Evolutionary conservation across 805 yeast genomes (phyloP).

Genomic region (Lipomyces orientalis): DNA sequence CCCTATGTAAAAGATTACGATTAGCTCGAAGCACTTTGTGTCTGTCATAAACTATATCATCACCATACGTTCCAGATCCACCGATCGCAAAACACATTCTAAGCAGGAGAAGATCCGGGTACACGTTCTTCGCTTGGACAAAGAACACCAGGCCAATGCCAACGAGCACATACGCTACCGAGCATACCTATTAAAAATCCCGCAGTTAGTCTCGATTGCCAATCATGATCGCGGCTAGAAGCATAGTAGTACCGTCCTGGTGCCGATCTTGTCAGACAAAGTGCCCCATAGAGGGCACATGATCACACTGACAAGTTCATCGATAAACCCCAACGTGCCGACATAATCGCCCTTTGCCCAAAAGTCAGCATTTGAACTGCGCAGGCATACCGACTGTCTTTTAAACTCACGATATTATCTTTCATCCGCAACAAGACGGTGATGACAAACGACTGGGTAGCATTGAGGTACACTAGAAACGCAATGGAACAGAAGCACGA

Average conservation of each 20-base stretch:
- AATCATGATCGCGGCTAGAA: neutral
- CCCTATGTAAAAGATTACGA: conserved; percentile 39
- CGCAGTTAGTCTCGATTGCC: neutral
- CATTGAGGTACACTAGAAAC: conserved; percentile 51
- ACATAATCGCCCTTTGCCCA: conserved; percentile 50
- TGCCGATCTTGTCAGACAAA: conserved; percentile 64
- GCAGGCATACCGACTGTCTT: neutral
- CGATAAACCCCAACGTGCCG: conserved; percentile 60
- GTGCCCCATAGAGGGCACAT: conserved; percentile 69
- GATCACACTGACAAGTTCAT: conserved; percentile 61
- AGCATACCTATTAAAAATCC: conserved; percentile 39
- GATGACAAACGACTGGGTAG: conserved; percentile 54
- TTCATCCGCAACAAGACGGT: conserved; percentile 47
- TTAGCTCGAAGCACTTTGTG: neutral
- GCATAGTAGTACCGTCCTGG: conserved; percentile 52
- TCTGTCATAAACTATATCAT: neutral
- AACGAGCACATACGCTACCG: conserved; percentile 55
- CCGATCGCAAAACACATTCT: conserved; percentile 68
- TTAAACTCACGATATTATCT: conserved; percentile 38
- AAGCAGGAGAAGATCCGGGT: conserved; percentile 57
- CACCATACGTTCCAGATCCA: conserved; percentile 49
- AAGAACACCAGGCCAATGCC: conserved; percentile 57
- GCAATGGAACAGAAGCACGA: conserved; percentile 52
- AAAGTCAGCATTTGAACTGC: neutral
- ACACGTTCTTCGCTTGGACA: conserved; percentile 53